phyloP scores from a whole-genome alignment of 2,329 filamentous ascomycete genomes.

The Hypoxylon sp. region DNA sequence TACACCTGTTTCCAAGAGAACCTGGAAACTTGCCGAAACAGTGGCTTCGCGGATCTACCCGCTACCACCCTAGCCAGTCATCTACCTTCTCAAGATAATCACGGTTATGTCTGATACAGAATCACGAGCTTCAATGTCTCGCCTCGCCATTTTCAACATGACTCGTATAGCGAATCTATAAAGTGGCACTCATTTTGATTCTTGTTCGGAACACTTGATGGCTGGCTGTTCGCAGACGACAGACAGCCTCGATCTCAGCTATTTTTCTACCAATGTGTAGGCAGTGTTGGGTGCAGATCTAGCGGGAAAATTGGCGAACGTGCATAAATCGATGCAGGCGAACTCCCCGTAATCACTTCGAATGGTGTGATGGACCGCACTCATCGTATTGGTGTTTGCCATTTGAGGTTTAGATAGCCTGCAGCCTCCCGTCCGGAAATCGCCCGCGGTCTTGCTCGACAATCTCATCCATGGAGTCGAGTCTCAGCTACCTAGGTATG shows the following conservation, averaged over 20 bases:
- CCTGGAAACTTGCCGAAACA: neutral
- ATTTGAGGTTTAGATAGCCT: slow-evolving; percentile 17
- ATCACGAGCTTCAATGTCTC: neutral
- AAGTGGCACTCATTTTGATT: neutral
- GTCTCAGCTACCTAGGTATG: neutral
- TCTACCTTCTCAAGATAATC: neutral
- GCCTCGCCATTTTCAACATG: neutral
- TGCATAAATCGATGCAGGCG: slow-evolving; percentile 11
- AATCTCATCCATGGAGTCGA: slow-evolving; percentile 11
- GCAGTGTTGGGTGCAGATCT: slow-evolving; percentile 15
- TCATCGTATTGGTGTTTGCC: slow-evolving; percentile 21
- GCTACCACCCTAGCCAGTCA: neutral
- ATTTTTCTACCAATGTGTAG: slow-evolving; percentile 4
- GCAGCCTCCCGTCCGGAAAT: slow-evolving; percentile 23
- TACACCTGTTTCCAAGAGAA: slow-evolving; percentile 8
- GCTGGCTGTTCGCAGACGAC: slow-evolving; percentile 4
- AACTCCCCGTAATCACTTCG: slow-evolving; percentile 14
- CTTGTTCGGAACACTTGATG: neutral
- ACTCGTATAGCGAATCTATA: neutral
- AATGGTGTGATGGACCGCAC: slow-evolving; percentile 22
- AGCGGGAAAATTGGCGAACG: slow-evolving; percentile 9
- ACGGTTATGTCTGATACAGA: neutral
- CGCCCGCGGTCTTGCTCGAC: slow-evolving; percentile 24
- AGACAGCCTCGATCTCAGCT: slow-evolving; percentile 8
- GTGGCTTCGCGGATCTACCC: slow-evolving; percentile 15